A percentile compares a stretch with the other conserved stretches of the same genome.
Evolutionary conservation across 2,329 filamentous ascomycete species (phyloP).

Genomic region (Aspergillus novoparasiticus): DNA sequence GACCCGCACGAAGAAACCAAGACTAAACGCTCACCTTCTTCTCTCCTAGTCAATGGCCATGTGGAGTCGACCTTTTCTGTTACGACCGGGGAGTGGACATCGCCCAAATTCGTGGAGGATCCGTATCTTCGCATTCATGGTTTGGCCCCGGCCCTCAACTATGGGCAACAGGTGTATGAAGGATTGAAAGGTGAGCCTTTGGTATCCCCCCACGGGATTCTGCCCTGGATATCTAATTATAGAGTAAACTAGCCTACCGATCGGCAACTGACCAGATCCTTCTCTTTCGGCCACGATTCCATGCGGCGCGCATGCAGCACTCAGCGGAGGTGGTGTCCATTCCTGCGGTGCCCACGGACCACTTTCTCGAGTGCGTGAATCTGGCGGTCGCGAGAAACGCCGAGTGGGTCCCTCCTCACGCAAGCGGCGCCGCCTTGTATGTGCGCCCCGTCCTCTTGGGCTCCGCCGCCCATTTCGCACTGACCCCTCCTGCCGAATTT

Average conservation of each 20-base stretch:
- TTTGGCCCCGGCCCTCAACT: slow-evolving; percentile 58
- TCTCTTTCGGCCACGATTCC: slow-evolving; percentile 34
- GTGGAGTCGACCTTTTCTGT: background rate
- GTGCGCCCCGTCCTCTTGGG: slow-evolving; percentile 39
- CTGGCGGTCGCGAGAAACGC: slow-evolving; percentile 6
- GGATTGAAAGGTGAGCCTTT: slow-evolving; percentile 46
- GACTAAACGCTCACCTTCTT: background rate
- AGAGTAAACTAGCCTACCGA: slow-evolving; percentile 18
- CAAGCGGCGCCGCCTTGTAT: slow-evolving; percentile 34
- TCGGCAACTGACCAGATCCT: slow-evolving; percentile 27
- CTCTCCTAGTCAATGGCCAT: slow-evolving; percentile 1
- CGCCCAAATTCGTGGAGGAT: slow-evolving; percentile 54
- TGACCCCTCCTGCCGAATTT: slow-evolving; percentile 28
- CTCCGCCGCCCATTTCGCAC: slow-evolving; percentile 25
- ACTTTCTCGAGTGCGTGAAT: slow-evolving; percentile 24
- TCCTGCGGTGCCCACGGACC: slow-evolving; percentile 30
- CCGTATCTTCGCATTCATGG: slow-evolving; percentile 57
- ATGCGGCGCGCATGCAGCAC: slow-evolving; percentile 32
- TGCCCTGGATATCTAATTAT: background rate
- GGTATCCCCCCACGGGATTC: background rate
- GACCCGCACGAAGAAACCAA: background rate
- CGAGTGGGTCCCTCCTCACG: slow-evolving; percentile 18
- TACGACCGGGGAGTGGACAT: slow-evolving; percentile 43
- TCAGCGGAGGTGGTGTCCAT: slow-evolving; percentile 34
- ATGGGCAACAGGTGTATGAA: slow-evolving; percentile 58